These are phyloP conservation scores for Capillidium heterosporum DNA, from an alignment of 371 early-diverging fungal species.

Conservation along the genomic window DNA sequence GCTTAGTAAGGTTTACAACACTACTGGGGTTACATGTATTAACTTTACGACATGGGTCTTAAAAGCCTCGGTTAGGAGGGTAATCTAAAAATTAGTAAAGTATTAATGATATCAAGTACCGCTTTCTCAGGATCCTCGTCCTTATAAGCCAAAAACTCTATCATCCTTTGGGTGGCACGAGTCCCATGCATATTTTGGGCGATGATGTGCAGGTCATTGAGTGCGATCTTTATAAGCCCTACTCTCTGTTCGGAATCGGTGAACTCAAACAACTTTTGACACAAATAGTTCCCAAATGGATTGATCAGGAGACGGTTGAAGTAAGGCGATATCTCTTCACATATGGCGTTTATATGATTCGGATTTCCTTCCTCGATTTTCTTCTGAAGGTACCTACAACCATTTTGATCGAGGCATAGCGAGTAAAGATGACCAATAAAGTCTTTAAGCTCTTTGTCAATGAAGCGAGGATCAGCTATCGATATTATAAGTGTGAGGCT, in stretches of 20 bases:
- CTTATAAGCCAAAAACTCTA: constrained; percentile 46
- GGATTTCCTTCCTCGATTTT: constrained; percentile 59
- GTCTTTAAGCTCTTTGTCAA: not conserved
- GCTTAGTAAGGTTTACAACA: not conserved
- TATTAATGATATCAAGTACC: not conserved
- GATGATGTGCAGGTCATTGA: constrained; percentile 54
- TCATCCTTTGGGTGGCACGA: constrained; percentile 86
- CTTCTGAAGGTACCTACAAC: constrained; percentile 73
- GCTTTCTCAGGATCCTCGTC: not conserved
- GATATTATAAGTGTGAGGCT: not conserved
- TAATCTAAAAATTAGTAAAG: constrained; percentile 25
- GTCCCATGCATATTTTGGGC: constrained; percentile 94
- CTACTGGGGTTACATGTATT: constrained; percentile 29
- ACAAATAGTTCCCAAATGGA: constrained; percentile 84
- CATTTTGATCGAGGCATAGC: constrained; percentile 77
- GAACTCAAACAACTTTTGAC: constrained; percentile 71
- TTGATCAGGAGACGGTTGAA: constrained; percentile 49
- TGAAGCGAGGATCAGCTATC: not conserved
- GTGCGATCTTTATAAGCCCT: constrained; percentile 43
- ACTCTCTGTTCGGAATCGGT: constrained; percentile 56
- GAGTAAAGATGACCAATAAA: constrained; percentile 29
- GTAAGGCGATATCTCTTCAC: constrained; percentile 47
- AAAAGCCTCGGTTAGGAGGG: constrained; percentile 47
- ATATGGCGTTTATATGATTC: constrained; percentile 36
- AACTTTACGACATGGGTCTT: constrained; percentile 58